Evolutionary conservation across 805 yeast species (phyloP), one percentile per base, ranked within the genome.

Genomic region (Starmerella apis): DNA sequence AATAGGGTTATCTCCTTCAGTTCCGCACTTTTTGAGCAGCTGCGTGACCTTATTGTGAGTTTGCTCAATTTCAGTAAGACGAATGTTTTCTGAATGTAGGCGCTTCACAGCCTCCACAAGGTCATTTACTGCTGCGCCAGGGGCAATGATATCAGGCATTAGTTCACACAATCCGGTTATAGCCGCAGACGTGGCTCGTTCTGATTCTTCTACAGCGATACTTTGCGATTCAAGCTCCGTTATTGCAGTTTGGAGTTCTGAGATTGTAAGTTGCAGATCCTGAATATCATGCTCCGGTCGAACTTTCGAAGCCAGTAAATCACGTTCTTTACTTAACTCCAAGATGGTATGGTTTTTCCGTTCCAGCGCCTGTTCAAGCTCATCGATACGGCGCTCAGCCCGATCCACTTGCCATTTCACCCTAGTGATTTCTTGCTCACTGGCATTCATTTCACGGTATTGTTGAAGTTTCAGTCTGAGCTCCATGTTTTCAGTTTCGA

Each of bases 401-500:
- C 49, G 44, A 8, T 35, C 28, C 4, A 51, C 27, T 28, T 50
- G 49, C 13, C 22, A 8, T 24, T 36, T 48, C 27, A 44, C 43
- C 14, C 46, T 36, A 1, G 48, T n/a, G 3, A 47, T 20, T 19
- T 54, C 57, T 18, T 50, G 51, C 2, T 38, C 48, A 9, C 46
- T 42, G 14, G 48, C 52, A 20, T 46, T 42, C 43, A 42, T 33
- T 28, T 50, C 53, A 4, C 55, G 39, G 18, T 45, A 32, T 38
- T 46, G 50, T 43, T 50, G 56, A n/a, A 59, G 49, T 35, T 54
- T 53, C 35, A 58, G 52, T 30, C 55, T 39, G 27, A 58, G 54
- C 43, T 56, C 59, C 46, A 56, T 49, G 25, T 50, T 58, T 50
- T 59, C 62, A 19, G 47, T 53, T 42, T 59, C 57, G 30, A 59